These are phyloP conservation scores for Naegleria lovaniensis DNA, from an alignment of 208 protist species.

Conservation along the genomic window DNA sequence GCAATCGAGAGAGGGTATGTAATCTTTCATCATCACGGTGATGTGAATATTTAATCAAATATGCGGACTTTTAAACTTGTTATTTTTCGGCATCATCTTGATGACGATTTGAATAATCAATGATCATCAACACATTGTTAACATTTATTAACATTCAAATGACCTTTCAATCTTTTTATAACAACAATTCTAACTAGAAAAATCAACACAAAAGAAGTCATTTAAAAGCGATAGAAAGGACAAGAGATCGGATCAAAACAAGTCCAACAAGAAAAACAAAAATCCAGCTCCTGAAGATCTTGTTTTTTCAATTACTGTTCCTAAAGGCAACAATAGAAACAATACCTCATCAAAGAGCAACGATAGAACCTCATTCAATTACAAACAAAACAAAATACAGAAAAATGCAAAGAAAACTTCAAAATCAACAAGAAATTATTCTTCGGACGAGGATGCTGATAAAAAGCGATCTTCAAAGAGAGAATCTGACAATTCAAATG, in stretches of 20 bases:
- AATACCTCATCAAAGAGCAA: not conserved
- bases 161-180: too few species aligned
- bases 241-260: not conserved
- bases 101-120: too few species aligned
- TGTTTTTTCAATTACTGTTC: not conserved
- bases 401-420: not conserved
- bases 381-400: not conserved
- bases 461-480: not conserved
- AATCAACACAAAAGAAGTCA: not conserved
- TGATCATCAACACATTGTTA: too few species aligned
- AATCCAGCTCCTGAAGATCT: not conserved
- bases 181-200: too few species aligned
- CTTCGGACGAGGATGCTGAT: not conserved
- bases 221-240: not conserved
- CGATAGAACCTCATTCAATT: not conserved
- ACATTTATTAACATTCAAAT: too few species aligned
- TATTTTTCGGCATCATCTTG: too few species aligned
- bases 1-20: too few species aligned
- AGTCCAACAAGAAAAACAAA: not conserved
- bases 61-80: too few species aligned
- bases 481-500: not conserved
- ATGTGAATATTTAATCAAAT: too few species aligned
- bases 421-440: not conserved
- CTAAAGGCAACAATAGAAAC: not conserved
- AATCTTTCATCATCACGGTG: too few species aligned